Base-by-base conservation (phyloP, 305 asterid genomes). In the Fraxinus sp. region DNA sequence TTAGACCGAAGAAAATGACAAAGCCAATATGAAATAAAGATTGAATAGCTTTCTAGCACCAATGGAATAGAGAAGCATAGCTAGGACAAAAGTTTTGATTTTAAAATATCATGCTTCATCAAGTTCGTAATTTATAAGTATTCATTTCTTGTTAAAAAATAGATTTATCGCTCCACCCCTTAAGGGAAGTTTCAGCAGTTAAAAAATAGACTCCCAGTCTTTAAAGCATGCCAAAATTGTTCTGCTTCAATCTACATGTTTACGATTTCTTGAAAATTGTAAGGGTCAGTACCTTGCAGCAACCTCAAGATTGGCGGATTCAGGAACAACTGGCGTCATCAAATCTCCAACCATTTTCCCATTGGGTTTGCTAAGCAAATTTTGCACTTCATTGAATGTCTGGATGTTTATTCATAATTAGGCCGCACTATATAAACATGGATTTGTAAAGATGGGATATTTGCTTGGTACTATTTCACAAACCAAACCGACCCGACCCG, bases 281-380 rank as follows among this genome's bases (percentile, higher is more conserved):
- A 77, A 70, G 75, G 26, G 32, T 73, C 13, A 77, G 44, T 84
- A 94, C 99, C 93, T 93, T 28, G 97, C 97, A 83, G 94, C 97
- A 80, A 94, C 97, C 90, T 95, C 99, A 30, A 95, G 97, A 91
- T 91, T 94, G 85, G 97, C 91, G n/a, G 93, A 88, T 86, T 89
- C 91, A 18, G 84, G 86, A 83, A 95, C 99, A 71, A 92, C 97
- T 28, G 32, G 32, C 2, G 32, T 28, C 32, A 28, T 28, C 32
- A 28, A 28, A 28, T 28, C 32, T 28, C 32, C 32, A 28, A 28
- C 32, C 32, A 93, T 81, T 86, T 91, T 86, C 78, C 97, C 95
- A 37, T 90, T 90, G 62, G 97, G 93, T 86, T 94, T 94, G 86
- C 94, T 86, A 5, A 94, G 94, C 87, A 94, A 78, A 80, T 80